A percentile compares a stretch with the other conserved stretches of the same genome.
Evolutionary conservation across 306 rosid species (phyloP).

Genomic region (Luffa aegyptiaca): DNA sequence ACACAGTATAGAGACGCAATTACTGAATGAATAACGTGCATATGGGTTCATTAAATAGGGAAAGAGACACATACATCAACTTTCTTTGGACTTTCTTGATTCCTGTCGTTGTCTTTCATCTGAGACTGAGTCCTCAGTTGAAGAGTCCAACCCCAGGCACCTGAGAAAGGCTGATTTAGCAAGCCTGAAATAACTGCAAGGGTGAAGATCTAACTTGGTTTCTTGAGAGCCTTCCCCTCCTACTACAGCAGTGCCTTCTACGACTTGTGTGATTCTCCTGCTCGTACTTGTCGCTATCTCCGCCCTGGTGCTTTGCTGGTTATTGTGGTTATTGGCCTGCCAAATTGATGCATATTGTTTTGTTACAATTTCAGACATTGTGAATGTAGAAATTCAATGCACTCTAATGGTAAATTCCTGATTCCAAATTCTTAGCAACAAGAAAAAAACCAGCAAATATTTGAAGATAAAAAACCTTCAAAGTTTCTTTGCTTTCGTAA

Average conservation of each 20-base stretch:
- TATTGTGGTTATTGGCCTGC: slow-evolving; percentile 35
- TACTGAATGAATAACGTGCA: neutral
- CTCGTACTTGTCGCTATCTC: slow-evolving; percentile 37
- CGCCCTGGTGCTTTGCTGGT: slow-evolving; percentile 24
- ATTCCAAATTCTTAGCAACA: too few species aligned
- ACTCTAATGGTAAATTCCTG: neutral
- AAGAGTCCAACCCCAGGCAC: slow-evolving; percentile 65
- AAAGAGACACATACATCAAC: slow-evolving; percentile 13
- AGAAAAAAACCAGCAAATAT: too few species aligned
- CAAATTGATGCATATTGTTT: neutral
- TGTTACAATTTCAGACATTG: slow-evolving; percentile 1
- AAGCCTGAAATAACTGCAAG: slow-evolving; percentile 51
- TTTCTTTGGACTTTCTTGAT: slow-evolving; percentile 19
- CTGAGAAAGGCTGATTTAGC: slow-evolving; percentile 71
- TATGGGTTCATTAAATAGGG: neutral
- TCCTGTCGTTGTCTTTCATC: slow-evolving; percentile 30
- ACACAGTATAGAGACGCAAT: neutral
- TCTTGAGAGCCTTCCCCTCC: slow-evolving; percentile 32
- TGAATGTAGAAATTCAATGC: neutral
- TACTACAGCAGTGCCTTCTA: slow-evolving; percentile 20
- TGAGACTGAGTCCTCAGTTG: slow-evolving; percentile 28
- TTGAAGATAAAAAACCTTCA: too few species aligned
- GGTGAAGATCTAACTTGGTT: slow-evolving; percentile 29
- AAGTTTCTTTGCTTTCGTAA: too few species aligned
- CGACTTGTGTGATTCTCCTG: slow-evolving; percentile 26